Percentiles rank a stretch among this genome's conserved stretches.
Evolutionary conservation across 371 early-diverging fungal species (phyloP).

Genomic region (Dichotomocladium elegans): DNA sequence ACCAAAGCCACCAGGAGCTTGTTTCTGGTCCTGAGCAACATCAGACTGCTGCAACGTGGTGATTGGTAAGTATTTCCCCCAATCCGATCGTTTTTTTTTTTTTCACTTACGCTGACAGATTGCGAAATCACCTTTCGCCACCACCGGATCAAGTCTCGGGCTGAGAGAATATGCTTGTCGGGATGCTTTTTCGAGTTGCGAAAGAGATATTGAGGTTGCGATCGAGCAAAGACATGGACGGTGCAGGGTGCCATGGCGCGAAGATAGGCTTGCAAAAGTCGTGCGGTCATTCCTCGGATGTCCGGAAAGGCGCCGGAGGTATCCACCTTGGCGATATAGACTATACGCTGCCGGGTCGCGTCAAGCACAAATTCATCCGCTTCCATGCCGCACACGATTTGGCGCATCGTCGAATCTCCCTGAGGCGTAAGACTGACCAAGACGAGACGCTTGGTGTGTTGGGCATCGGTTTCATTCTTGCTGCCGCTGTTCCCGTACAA

Average conservation of each 20-base stretch:
- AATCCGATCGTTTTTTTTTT: not conserved
- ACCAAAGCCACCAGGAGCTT: slow-evolving; percentile 18
- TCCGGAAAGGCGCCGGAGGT: slow-evolving; percentile 43
- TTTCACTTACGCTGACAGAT: slow-evolving; percentile 10
- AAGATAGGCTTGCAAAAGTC: slow-evolving; percentile 49
- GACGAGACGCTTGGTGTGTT: too few relatives aligned
- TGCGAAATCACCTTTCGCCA: slow-evolving; percentile 83
- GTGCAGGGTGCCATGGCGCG: slow-evolving; percentile 21
- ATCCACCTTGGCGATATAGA: slow-evolving; percentile 66
- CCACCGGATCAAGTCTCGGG: slow-evolving; percentile 70
- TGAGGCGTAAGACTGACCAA: too few relatives aligned
- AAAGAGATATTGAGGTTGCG: slow-evolving; percentile 87
- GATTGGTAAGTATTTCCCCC: not conserved
- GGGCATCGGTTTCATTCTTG: too few relatives aligned
- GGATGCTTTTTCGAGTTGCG: slow-evolving; percentile 61
- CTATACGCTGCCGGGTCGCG: not conserved
- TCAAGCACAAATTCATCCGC: slow-evolving; percentile 22
- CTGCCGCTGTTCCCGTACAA: too few relatives aligned
- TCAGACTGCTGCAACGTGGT: too few relatives aligned
- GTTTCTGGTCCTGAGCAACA: too few relatives aligned
- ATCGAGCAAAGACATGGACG: slow-evolving; percentile 76
- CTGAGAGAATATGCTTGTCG: slow-evolving; percentile 56
- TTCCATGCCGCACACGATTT: slow-evolving; percentile 30
- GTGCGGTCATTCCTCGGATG: slow-evolving; percentile 17
- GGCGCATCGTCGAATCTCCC: too few relatives aligned